Percentiles rank a stretch among this genome's conserved stretches.
These are phyloP conservation scores for Stereum hirsutum DNA, from an alignment of 1,284 basidiomycete genomes.

Conservation along the genomic window DNA sequence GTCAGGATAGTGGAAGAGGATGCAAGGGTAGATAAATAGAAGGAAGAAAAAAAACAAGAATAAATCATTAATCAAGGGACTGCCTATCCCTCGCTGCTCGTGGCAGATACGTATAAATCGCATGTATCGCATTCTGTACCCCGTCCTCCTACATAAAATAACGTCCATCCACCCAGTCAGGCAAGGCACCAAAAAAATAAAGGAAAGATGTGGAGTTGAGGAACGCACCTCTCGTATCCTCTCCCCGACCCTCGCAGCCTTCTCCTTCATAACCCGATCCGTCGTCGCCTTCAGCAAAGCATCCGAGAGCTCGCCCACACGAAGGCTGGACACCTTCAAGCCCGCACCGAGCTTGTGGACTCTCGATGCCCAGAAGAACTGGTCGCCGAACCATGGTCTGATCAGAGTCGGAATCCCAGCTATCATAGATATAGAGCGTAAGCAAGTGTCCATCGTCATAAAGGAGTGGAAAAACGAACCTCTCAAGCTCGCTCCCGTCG, in stretches of 20 bases:
- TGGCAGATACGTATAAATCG: conserved; percentile 39
- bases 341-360: conserved; percentile 52
- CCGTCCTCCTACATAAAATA: conserved; percentile 42
- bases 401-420: conserved; percentile 74
- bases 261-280: conserved; percentile 51
- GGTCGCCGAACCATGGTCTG: conserved; percentile 64
- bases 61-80: conserved; percentile 4
- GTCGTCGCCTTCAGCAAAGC: conserved; percentile 48
- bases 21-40: no score
- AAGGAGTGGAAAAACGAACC: conserved; percentile 13
- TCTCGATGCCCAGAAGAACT: conserved; percentile 66
- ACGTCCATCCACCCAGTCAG: no score
- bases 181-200: neutral
- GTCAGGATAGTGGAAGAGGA: no score
- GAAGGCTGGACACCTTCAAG: conserved; percentile 37
- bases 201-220: neutral
- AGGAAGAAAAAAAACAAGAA: no score
- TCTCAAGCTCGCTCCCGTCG: conserved; percentile 57
- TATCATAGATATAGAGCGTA: conserved; percentile 3
- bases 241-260: conserved; percentile 53
- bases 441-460: neutral
- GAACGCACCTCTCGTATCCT: conserved; percentile 42
- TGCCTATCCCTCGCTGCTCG: conserved; percentile 23
- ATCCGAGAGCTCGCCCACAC: conserved; percentile 38
- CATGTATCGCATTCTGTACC: conserved; percentile 35